Evolutionary conservation across 192 early-diverging fungal genomes (phyloP), one percentile per base, ranked within the genome.

Genomic region (Coemansia biformis): DNA sequence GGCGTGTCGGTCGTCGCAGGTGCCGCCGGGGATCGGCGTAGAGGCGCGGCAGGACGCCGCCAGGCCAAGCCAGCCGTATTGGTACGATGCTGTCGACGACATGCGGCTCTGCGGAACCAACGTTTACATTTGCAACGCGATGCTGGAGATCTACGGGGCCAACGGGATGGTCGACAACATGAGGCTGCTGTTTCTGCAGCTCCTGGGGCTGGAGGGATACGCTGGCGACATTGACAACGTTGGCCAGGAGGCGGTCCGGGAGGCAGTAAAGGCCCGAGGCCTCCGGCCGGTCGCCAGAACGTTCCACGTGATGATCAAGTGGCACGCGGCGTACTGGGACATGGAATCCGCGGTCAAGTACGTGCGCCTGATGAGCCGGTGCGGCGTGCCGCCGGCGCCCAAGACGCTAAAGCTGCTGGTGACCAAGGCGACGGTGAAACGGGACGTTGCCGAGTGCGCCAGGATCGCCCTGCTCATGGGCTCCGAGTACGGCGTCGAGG

Each of bases 311-410:
- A 11, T 73, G 43, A 53, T 65, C 3, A 45, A 48, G 6, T 73
- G 69, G 69, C 62, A 56, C n/a, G 57, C 69, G 4, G 15, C 23
- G 51, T 73, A 73, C 54, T 73, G 69, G 69, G 69, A 73, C 29
- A 31, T 73, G 8, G 53, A 50, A 1, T 19, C 24, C 0, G 59
- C 55, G 9, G 32, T 42, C 12, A 11, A 38, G 18, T 55, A 47
- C 34, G 22, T 55, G 31, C 46, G 26, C 31, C 13, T 59, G 30
- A 71, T 71, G 67, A 15, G 23, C 11, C 43, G 10, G 12, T 71
- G 21, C 31, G 51, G 48, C 0, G 13, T 63, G 3, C 10, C 6
- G 28, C 67, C 67, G 0, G 42, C 34, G 15, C 21, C 51, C 5
- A 44, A 40, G 19, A 63, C 56, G 1, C 38, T 71, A 14, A 54